Evolutionary conservation across 371 early-diverging fungal species (phyloP).

Genomic region (Syncephalastrum sp.): DNA sequence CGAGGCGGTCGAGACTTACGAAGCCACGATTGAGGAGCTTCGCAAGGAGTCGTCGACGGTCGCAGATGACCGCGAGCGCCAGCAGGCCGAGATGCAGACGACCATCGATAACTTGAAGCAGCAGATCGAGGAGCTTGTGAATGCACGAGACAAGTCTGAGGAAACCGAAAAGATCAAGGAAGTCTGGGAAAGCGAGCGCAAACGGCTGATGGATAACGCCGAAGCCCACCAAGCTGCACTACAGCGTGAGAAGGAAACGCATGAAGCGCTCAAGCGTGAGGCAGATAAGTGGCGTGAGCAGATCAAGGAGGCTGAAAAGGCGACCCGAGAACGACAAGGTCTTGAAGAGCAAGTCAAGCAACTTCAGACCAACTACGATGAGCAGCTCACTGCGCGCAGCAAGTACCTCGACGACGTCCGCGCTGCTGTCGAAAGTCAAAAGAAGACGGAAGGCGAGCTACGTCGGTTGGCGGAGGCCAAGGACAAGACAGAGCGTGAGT

Average conservation of each 20-base stretch:
- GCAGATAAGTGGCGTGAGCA: slow-evolving; percentile 34
- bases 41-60: slow-evolving; percentile 27
- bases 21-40: slow-evolving; percentile 38
- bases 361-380: slow-evolving; percentile 35
- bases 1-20: slow-evolving; percentile 39
- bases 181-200: slow-evolving; percentile 59
- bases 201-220: slow-evolving; percentile 50
- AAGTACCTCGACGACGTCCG: slow-evolving; percentile 41
- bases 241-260: slow-evolving; percentile 28
- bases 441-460: slow-evolving; percentile 45
- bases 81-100: slow-evolving; percentile 34
- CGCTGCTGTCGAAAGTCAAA: slow-evolving; percentile 41
- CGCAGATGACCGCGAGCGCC: slow-evolving; percentile 18
- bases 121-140: slow-evolving; percentile 47
- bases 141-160: slow-evolving; percentile 34
- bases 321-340: slow-evolving; percentile 31
- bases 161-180: slow-evolving; percentile 48
- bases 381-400: slow-evolving; percentile 29
- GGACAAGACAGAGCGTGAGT: slow-evolving; percentile 41
- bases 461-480: slow-evolving; percentile 40
- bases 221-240: slow-evolving; percentile 30
- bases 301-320: slow-evolving; percentile 42
- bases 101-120: slow-evolving; percentile 50
- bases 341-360: slow-evolving; percentile 36
- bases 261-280: slow-evolving; percentile 34